A percentile compares a stretch with the other conserved stretches of the same genome.
phyloP scores from a whole-genome alignment of 2,329 filamentous ascomycete species.

The Curvularia sp. region DNA sequence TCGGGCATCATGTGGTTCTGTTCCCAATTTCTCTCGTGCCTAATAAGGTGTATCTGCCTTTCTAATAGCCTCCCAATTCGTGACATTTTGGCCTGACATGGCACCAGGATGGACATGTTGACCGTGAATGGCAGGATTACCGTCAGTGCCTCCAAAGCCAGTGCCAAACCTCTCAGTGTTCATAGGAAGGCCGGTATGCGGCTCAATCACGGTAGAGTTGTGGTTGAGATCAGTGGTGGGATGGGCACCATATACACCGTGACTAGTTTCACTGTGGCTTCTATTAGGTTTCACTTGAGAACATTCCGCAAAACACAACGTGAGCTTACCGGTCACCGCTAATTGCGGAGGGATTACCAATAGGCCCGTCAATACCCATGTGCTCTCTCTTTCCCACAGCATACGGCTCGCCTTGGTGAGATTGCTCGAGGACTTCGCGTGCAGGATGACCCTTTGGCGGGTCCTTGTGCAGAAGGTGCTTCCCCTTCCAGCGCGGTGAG shows the following conservation, averaged over 20 bases:
- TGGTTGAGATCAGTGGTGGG: slow-evolving; percentile 26
- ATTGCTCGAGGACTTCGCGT: slow-evolving; percentile 36
- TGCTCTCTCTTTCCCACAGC: slow-evolving; percentile 34
- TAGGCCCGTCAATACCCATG: slow-evolving; percentile 42
- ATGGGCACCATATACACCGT: slow-evolving; percentile 32
- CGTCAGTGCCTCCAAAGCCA: slow-evolving; percentile 51
- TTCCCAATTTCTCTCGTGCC: neutral
- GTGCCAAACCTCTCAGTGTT: slow-evolving; percentile 51
- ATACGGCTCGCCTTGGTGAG: slow-evolving; percentile 18
- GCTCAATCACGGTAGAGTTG: slow-evolving; percentile 44
- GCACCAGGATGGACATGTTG: slow-evolving; percentile 26
- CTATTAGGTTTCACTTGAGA: slow-evolving; percentile 4
- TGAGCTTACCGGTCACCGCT: slow-evolving; percentile 41
- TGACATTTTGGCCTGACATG: slow-evolving; percentile 4
- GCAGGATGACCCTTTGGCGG: slow-evolving; percentile 49
- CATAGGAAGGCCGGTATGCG: slow-evolving; percentile 53
- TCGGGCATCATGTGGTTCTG: neutral
- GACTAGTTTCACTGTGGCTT: slow-evolving; percentile 24
- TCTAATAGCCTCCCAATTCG: slow-evolving; percentile 35
- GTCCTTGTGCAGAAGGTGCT: slow-evolving; percentile 53
- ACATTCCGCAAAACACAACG: neutral
- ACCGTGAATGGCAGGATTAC: slow-evolving; percentile 37
- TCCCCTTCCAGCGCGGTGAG: slow-evolving; percentile 35
- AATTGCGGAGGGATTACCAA: slow-evolving; percentile 35
- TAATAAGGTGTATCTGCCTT: slow-evolving; percentile 42